Conservation (phyloP, 2,329 filamentous ascomycete genomes). For the Massarina eburnea region DNA sequence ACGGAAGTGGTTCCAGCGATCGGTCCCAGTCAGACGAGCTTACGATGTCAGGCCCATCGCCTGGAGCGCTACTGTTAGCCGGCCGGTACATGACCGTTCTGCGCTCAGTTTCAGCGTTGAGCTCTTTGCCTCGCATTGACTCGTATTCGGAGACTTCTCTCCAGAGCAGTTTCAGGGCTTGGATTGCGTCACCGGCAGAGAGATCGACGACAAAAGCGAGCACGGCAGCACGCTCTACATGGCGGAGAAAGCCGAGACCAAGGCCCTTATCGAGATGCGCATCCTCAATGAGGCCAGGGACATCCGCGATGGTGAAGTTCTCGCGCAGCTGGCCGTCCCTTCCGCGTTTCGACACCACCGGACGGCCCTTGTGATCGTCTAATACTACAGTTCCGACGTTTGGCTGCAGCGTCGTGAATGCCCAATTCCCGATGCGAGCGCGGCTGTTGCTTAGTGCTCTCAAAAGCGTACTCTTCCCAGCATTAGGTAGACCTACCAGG, state of each 20-base stretch:
- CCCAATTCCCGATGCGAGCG: slow-evolving; percentile 89
- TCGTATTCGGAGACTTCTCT: slow-evolving; percentile 88
- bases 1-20: slow-evolving; percentile 44
- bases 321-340: slow-evolving; percentile 62
- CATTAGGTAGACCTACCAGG: slow-evolving; percentile 91
- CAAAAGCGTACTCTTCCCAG: slow-evolving; percentile 90
- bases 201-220: slow-evolving; percentile 94
- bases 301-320: slow-evolving; percentile 91
- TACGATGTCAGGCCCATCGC: slow-evolving; percentile 20
- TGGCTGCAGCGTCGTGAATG: slow-evolving; percentile 91
- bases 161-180: slow-evolving; percentile 81
- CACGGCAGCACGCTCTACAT: slow-evolving; percentile 90
- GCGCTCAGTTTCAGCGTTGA: slow-evolving; percentile 64
- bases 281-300: slow-evolving; percentile 88
- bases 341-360: slow-evolving; percentile 52
- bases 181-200: slow-evolving; percentile 73
- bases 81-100: slow-evolving; percentile 59
- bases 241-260: slow-evolving; percentile 86
- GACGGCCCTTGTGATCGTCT: slow-evolving; percentile 80
- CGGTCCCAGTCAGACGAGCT: slow-evolving; percentile 25
- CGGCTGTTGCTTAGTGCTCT: slow-evolving; percentile 85
- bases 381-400: slow-evolving; percentile 96
- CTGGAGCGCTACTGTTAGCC: slow-evolving; percentile 14
- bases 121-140: slow-evolving; percentile 72
- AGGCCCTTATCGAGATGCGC: slow-evolving; percentile 91